Percentiles rank a stretch among this genome's conserved stretches.
These are phyloP conservation scores for Tricholomella constricta DNA, from an alignment of 768 basidiomycete genomes.

Conservation along the genomic window DNA sequence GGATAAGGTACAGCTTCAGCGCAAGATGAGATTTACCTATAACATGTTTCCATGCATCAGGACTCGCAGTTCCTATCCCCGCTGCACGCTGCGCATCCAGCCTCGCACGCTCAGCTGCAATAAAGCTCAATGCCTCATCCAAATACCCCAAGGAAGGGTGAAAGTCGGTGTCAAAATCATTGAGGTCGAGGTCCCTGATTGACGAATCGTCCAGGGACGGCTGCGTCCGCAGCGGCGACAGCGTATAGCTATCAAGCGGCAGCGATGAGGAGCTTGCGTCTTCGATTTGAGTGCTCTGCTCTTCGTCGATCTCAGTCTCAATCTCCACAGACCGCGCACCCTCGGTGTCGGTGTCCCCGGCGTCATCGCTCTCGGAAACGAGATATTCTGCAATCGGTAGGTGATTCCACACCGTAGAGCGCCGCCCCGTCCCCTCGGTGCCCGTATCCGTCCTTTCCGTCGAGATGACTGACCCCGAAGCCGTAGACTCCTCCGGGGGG, in stretches of 20 bases:
- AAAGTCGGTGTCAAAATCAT: slow-evolving; percentile 8
- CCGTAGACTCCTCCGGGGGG: slow-evolving; percentile 14
- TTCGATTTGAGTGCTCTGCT: not conserved
- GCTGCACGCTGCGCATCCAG: slow-evolving; percentile 43
- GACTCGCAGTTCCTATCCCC: slow-evolving; percentile 25
- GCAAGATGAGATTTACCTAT: slow-evolving; percentile 26
- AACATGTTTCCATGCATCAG: slow-evolving; percentile 38
- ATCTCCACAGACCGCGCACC: slow-evolving; percentile 43
- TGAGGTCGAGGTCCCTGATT: not conserved
- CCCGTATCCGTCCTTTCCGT: not conserved
- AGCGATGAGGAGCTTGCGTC: not conserved
- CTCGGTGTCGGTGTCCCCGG: slow-evolving; percentile 31
- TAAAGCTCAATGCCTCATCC: slow-evolving; percentile 73
- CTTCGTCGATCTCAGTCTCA: slow-evolving; percentile 23
- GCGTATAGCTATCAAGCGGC: slow-evolving; percentile 8
- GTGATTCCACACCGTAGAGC: slow-evolving; percentile 69
- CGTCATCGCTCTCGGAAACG: slow-evolving; percentile 2
- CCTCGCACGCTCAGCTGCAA: slow-evolving; percentile 68
- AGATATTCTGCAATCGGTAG: slow-evolving; percentile 62
- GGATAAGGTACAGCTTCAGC: not conserved
- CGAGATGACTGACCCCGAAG: slow-evolving; percentile 1
- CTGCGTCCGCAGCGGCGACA: slow-evolving; percentile 13
- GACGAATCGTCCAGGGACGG: slow-evolving; percentile 7
- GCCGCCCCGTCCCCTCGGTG: slow-evolving; percentile 25
- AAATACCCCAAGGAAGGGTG: slow-evolving; percentile 70